Evolutionary conservation across 495 filamentous ascomycete species (phyloP), one percentile per base, ranked within the genome.

Genomic region (Penicillium taxi): DNA sequence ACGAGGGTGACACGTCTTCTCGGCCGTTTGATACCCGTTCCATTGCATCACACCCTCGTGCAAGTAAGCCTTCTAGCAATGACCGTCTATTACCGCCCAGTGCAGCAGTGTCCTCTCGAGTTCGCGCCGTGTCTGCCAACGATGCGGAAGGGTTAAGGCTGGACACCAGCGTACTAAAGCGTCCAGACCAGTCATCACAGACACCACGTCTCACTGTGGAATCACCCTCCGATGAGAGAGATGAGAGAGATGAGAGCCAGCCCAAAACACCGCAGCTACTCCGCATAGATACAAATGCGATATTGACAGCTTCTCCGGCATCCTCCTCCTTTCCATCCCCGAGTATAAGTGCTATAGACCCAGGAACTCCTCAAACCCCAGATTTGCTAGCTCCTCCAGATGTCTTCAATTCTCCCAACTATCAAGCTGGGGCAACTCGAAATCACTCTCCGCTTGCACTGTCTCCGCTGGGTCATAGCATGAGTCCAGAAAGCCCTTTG

Each of bases 71-170:
- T 44, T 37, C 37, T 20, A 51, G 40, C 21, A 39, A 48, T 14
- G 47, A 53, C 18, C 56, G 50, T 14, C 42, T 64, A 14, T 59
- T 69, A 1, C 57, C 60, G 6, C 42, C 41, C 23, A 52, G 53
- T 26, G 58, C 44, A 31, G 47, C 42, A 15, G 56, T 48, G 21
- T 51, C 57, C 18, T 52, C 57, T 41, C 64, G 73, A 19, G 45
- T 53, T 35, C 65, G 82, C 35, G 79, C 82, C 23, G 80, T 82
- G 15, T 85, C 82, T 22, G 69, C 80, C 20, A 84, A 81, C 47
- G 78, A 79, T 62, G 75, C 63, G 16, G 41, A 55, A 15, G 56
- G 64, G 7, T 37, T 74, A 25, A 61, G 50, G 36, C 33, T 72
- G 1, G 68, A 74, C 24, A 50, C 61, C 25, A 61, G 42, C 16